Base-by-base conservation (phyloP, 805 yeast genomes). In the Ogataea angusta region DNA sequence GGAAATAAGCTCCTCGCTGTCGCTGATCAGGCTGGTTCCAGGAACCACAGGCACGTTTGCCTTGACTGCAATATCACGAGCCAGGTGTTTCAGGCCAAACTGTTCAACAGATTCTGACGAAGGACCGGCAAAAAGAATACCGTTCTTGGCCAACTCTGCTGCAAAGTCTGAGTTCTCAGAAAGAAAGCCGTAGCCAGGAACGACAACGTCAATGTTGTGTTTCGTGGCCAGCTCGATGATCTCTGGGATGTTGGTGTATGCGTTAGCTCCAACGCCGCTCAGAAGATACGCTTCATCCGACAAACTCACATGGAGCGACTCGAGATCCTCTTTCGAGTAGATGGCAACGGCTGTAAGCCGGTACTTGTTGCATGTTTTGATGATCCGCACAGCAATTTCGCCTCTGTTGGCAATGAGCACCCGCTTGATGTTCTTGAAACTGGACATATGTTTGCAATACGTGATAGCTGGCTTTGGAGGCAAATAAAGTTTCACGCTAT, bases 161-260 rank as follows among this genome's bases (percentile, higher is more conserved):
- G 97, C 86, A 60, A 91, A 91, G 38, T 87, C 96, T 13, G 98
- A 96, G 61, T 91, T 91, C 65, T 91, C 99, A n/a, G 96, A 86
- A 24, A 91, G 69, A 72, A 91, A 91, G 4, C 99, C 99, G 59
- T 93, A 91, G 43, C 99, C 99, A 3, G 99, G 99, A 50, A 93
- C 85, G 48, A 91, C 89, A 12, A 97, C 98, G 60, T 93, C 87
- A 19, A 96, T 85, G 5, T 81, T 80, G 0, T 95, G 73, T 34
- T 73, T 71, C 58, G 85, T 85, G 33, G 96, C 95, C 9, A 96
- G 95, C 21, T 72, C 70, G 30, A 91, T 73, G 45, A 91, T 84
- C 68, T 91, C 89, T 25, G 88, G 93, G 48, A 85, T 78, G 51
- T 83, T 76, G 52, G 91, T 74, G 62, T 91, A 91, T 1, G 98